Base-by-base conservation (phyloP, 148 eudicot genomes). In the Rhododendron ovatum region DNA sequence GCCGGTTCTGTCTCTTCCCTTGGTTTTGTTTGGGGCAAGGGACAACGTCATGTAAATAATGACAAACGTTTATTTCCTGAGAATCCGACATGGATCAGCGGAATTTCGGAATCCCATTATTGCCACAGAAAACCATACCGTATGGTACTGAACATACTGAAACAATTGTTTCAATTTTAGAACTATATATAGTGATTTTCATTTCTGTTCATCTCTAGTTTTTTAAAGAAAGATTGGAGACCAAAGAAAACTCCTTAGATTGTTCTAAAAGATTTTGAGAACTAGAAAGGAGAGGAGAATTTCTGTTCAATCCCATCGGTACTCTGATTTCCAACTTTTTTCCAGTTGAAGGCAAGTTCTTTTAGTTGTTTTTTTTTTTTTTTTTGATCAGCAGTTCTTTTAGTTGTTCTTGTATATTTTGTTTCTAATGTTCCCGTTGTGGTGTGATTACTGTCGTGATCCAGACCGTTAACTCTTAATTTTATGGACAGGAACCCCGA, bases 401-500 rank as follows among this genome's bases (percentile, higher is more conserved):
- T 39, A 39, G 43, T 41, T 41, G 43, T 28, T 69, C 15, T 24
- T 63, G 11, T 30, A 7, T 63, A 63, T 24, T 61, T 53, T 7
- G 28, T 63, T 63, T 28, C 12, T 3, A 13, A 28, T 69, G 18
- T 69, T 67, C 3, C 12, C 28, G 1, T 61, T 28, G 35, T 28
- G 37, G 75, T 69, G 75, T 74, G 43, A 37, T 35, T 28, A 3
- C 55, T 35, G 55, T 50, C 53, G 1, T 80, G 39, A 35, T 59
- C 33, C 79, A 33, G 55, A 82, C 75, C 33, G 41, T 67, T 2
- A 78, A 8, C 6, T 43, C 26, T 55, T 41, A 24, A 13, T 37
- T 22, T 86, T 81, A 10, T 74, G 69, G 59, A 82, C 98, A 98
- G 99, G 99, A 98, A 90, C 98, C 95, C 1, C 98, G 98, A 11